These are phyloP conservation scores for Leishmania gerbilli DNA, from an alignment of 208 protist species.

Conservation along the genomic window DNA sequence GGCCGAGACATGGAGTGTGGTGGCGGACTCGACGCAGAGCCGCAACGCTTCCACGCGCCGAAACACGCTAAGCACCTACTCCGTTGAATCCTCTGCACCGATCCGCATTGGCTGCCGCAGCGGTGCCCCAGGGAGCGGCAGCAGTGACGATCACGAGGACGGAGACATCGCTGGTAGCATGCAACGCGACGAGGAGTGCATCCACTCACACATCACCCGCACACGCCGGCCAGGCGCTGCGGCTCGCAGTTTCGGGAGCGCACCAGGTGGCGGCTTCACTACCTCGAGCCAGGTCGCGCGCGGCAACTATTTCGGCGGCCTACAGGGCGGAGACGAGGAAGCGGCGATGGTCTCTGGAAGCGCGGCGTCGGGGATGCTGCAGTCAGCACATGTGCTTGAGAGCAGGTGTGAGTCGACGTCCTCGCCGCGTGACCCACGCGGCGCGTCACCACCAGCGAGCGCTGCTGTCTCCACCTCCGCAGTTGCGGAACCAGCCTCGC, in stretches of 20 bases:
- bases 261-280: background rate
- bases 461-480: background rate
- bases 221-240: slow-evolving; percentile 12
- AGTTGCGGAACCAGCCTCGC: background rate
- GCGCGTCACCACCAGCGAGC: background rate
- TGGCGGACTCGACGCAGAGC: slow-evolving; percentile 23
- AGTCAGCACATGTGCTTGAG: background rate
- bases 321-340: slow-evolving; percentile 11
- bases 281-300: slow-evolving; percentile 21
- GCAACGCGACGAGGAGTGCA: slow-evolving; percentile 23
- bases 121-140: slow-evolving; percentile 4
- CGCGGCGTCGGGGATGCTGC: background rate
- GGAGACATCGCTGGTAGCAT: slow-evolving; percentile 23
- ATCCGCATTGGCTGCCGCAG: slow-evolving; percentile 29
- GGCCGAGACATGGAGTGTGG: slow-evolving; percentile 46
- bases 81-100: slow-evolving; percentile 22
- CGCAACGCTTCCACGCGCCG: background rate
- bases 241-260: slow-evolving; percentile 17
- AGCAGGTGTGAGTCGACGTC: background rate
- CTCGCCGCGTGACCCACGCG: background rate
- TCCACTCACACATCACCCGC: slow-evolving; percentile 11
- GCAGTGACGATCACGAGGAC: slow-evolving; percentile 28
- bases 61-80: background rate
- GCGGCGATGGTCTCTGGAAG: background rate
- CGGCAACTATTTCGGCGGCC: slow-evolving; percentile 28